Percentiles rank a stretch among this genome's conserved stretches.
These are phyloP conservation scores for Calonectria naviculata DNA, from an alignment of 2,329 filamentous ascomycete genomes.

Conservation along the genomic window DNA sequence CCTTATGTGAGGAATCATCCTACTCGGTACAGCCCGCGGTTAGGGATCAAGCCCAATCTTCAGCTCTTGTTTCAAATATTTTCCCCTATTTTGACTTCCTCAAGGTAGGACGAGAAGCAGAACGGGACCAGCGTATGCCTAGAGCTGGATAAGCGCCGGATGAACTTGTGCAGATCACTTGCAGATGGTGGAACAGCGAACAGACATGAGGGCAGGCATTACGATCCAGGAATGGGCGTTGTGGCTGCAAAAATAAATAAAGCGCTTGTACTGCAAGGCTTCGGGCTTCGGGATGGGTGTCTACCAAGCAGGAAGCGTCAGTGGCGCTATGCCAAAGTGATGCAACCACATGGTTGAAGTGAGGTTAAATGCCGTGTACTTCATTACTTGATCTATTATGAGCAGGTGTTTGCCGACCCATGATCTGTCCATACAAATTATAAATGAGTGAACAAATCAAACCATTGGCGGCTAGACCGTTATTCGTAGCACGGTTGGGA, in stretches of 20 bases:
- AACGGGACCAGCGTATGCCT: neutral
- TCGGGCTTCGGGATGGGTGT: neutral
- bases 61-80: neutral
- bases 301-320: neutral
- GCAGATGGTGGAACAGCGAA: neutral
- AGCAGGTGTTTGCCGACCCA: neutral
- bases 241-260: neutral
- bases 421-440: neutral
- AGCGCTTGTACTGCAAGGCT: neutral
- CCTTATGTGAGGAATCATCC: neutral
- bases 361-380: neutral
- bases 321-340: neutral
- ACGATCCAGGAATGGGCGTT: neutral
- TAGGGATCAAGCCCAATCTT: neutral
- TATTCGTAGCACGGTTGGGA: neutral
- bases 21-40: neutral
- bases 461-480: neutral
- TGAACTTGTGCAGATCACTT: neutral
- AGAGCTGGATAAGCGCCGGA: neutral
- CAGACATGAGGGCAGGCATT: neutral
- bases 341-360: neutral
- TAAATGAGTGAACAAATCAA: too few relatives aligned
- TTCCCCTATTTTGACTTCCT: neutral
- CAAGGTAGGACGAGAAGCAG: neutral
- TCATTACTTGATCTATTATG: neutral